Evolutionary conservation across 192 early-diverging fungal species (phyloP), one percentile per base, ranked within the genome.

Genomic region (Podila verticillata): DNA sequence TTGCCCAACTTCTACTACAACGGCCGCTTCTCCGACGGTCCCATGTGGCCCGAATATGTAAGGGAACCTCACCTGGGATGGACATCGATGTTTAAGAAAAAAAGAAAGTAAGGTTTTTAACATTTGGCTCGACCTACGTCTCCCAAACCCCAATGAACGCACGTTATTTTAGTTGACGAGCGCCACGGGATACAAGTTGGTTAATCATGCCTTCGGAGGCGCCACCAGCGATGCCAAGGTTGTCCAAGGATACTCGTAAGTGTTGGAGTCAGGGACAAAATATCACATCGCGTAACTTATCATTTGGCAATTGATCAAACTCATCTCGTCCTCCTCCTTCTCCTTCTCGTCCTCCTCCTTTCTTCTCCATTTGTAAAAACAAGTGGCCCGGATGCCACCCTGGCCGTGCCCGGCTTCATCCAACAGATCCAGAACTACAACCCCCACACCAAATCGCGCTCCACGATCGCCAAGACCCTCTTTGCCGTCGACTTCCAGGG

Each of bases 1-100:
- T 29, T 61, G 3, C 36, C 65, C 4, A 54, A 54, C 5, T 34
- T 68, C 29, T 65, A 72, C 24, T 24, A 65, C 56, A 65, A 77
- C 4, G 87, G 87, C 3, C 87, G 86, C 4, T 89, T 85, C 66
- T 60, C 72, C 2, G 87, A 89, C 54, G 88, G 88, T 7, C 82
- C 62, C 1, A 61, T 82, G 10, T 89, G 85, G 84, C 35, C 79
- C 26, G 87, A 89, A 54, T 60, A 82, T 34, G 75, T 89, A 64
- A 31, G 77, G 20, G 20, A 12, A 6, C 10, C 8, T 7, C 51
- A 19, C n/a, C 24, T 54, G 10, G 29, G 60, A 13, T 28, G 49
- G 15, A 35, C 47, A 29, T 63, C 60, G 47, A 47, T 47, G 44
- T 47, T n/a, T n/a, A n/a, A n/a, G n/a, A n/a, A n/a, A n/a, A n/a